Evolutionary conservation across 176 grass and related monocot species (phyloP), one percentile per base, ranked within the genome.

Genomic region (Bolboschoenus planiculmis): DNA sequence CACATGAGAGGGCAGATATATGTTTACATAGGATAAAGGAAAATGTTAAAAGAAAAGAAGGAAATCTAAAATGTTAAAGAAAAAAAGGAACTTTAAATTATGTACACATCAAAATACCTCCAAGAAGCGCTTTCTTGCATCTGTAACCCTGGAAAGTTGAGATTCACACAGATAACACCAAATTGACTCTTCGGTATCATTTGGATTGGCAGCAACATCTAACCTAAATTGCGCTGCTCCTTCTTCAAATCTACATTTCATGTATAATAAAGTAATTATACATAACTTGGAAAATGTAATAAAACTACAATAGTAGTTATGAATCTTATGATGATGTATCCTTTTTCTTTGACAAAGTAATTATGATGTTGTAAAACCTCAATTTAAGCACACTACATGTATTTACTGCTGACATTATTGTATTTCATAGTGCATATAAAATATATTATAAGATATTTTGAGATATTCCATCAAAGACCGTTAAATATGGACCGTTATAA

Each of bases 131-230:
- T 82, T 94, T 76, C 95, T 88, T 60, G 92, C 95, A 54, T 88
- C 87, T 2, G 88, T 85, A 5, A 81, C 82, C 7, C 95, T 90
- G 24, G 83, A 89, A n/a, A 92, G 30, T 66, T 85, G 92, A 88
- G 92, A 90, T 59, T 97, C 95, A 84, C 85, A 94, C 2, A 97
- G 73, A 81, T 94, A 94, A 83, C 90, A 97, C 95, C 95, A 97
- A 87, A 94, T 94, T 1, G 90, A 92, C 64, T 94, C 95, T 34
- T 94, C 95, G 0, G 88, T 94, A 42, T 97, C 92, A 5, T 97
- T 89, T 0, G 95, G 92, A 47, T 94, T 97, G 9, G 87, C 81
- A 47, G 88, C 88, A 81, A 94, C 92, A 14, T 97, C 95, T 50
- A 97, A 54, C 81, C 95, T 88, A 80, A 94, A 94, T 80, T 97